Percentiles rank a stretch among this genome's conserved stretches.
Evolutionary conservation across 345 rosid species (phyloP).

Genomic region (Psidium guajava): DNA sequence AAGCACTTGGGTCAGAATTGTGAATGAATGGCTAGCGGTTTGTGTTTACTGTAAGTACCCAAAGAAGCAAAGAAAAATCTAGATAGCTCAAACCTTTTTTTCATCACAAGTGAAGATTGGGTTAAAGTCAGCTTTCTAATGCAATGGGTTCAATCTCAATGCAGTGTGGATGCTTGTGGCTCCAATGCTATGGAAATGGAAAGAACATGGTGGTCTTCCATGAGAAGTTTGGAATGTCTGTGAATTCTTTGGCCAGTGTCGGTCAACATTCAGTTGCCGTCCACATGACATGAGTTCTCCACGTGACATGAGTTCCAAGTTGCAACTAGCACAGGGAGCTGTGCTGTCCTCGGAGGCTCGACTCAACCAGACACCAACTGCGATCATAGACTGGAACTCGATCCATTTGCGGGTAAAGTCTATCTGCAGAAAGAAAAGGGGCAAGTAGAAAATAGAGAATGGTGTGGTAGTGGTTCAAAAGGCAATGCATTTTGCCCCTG

Average conservation of each 20-base stretch:
- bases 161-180: background rate
- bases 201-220: background rate
- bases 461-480: background rate
- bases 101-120: background rate
- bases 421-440: background rate
- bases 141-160: background rate
- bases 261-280: background rate
- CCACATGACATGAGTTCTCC: background rate
- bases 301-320: background rate
- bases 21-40: conserved; percentile 95
- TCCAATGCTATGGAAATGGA: background rate
- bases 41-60: conserved; percentile 75
- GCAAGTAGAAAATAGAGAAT: background rate
- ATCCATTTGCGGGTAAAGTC: background rate
- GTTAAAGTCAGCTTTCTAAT: background rate
- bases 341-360: background rate
- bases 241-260: background rate
- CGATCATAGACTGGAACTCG: background rate
- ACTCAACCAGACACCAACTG: background rate
- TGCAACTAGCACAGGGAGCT: background rate
- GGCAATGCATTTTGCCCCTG: background rate
- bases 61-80: background rate
- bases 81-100: background rate
- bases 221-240: background rate
- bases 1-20: conserved; percentile 93